phyloP scores from a whole-genome alignment of 495 filamentous ascomycete genomes.

The Neurospora cerealis region DNA sequence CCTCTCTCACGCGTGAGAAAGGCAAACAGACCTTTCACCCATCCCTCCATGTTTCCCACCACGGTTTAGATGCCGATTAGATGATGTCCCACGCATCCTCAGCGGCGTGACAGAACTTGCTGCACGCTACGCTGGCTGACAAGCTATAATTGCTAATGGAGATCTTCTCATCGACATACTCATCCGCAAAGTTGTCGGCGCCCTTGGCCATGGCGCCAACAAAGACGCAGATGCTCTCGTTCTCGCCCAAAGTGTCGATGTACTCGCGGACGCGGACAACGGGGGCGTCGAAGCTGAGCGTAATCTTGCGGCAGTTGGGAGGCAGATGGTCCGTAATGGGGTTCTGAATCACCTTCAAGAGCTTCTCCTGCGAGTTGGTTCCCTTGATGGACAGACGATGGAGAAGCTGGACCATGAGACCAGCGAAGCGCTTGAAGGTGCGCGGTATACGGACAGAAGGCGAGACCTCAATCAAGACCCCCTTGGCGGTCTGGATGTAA shows the following conservation, averaged over 20 bases:
- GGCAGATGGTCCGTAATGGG: conserved; percentile 95
- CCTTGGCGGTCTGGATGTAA: conserved; percentile 95
- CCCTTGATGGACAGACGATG: conserved; percentile 94
- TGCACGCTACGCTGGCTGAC: conserved; percentile 93
- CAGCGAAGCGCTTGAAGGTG: conserved; percentile 97
- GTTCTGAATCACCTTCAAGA: conserved; percentile 94
- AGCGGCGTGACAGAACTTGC: conserved; percentile 97
- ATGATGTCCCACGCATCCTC: conserved; percentile 95
- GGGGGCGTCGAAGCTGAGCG: conserved; percentile 80
- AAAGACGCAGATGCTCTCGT: conserved; percentile 94
- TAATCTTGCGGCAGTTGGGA: conserved; percentile 94
- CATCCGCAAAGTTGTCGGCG: conserved; percentile 87
- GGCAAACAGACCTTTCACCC: conserved; percentile 25
- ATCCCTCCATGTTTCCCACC: conserved; percentile 8
- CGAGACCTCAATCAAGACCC: conserved; percentile 94
- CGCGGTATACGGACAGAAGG: conserved; percentile 93
- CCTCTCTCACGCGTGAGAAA: conserved; percentile 13
- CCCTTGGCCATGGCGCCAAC: conserved; percentile 98
- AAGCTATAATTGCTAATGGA: conserved; percentile 96
- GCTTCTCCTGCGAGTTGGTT: conserved; percentile 91
- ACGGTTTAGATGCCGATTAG: conserved; percentile 29
- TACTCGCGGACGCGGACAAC: conserved; percentile 85
- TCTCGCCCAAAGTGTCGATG: conserved; percentile 60
- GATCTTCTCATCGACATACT: conserved; percentile 91
- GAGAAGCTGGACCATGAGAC: conserved; percentile 97